Percentiles rank a stretch among this genome's conserved stretches.
phyloP scores from a whole-genome alignment of 192 early-diverging fungal species.

The Linnemannia schmuckeri region DNA sequence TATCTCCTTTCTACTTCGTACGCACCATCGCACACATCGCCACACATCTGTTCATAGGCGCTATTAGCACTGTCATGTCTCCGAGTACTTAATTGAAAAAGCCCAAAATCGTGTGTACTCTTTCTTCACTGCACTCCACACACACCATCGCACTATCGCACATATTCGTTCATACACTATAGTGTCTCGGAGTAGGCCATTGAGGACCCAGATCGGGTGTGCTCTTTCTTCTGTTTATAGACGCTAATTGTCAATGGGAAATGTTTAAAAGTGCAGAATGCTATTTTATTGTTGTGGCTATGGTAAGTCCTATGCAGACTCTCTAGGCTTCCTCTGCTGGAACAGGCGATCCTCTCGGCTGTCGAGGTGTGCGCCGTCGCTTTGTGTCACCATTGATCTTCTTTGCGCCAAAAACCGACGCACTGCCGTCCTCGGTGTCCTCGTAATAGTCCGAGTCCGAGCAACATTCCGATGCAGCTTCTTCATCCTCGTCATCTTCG shows the following conservation, averaged over 20 bases:
- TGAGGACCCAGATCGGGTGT: background rate
- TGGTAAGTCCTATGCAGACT: conserved; percentile 8
- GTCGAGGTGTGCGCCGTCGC: background rate
- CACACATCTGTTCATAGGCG: too few relatives aligned
- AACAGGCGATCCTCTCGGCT: conserved; percentile 15
- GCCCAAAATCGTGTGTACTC: too few relatives aligned
- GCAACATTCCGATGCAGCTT: background rate
- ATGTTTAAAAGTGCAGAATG: conserved; percentile 13
- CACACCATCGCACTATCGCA: too few relatives aligned
- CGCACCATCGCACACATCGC: too few relatives aligned
- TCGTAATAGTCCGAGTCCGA: background rate
- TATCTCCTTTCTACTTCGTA: too few relatives aligned
- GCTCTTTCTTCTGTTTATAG: conserved; percentile 1
- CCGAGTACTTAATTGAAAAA: too few relatives aligned
- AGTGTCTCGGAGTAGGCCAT: background rate
- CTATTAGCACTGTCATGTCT: too few relatives aligned
- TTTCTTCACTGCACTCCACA: too few relatives aligned
- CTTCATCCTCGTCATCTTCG: conserved; percentile 16
- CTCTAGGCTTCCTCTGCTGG: conserved; percentile 5
- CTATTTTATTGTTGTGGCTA: conserved; percentile 19
- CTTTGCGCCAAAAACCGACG: conserved; percentile 19
- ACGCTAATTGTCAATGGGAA: conserved; percentile 3
- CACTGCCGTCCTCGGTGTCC: background rate
- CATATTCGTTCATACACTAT: background rate
- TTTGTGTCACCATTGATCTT: conserved; percentile 16